Evolutionary conservation across 305 asterid genomes (phyloP), one percentile per base, ranked within the genome.

Genomic region (Solanum aculeatissimum): DNA sequence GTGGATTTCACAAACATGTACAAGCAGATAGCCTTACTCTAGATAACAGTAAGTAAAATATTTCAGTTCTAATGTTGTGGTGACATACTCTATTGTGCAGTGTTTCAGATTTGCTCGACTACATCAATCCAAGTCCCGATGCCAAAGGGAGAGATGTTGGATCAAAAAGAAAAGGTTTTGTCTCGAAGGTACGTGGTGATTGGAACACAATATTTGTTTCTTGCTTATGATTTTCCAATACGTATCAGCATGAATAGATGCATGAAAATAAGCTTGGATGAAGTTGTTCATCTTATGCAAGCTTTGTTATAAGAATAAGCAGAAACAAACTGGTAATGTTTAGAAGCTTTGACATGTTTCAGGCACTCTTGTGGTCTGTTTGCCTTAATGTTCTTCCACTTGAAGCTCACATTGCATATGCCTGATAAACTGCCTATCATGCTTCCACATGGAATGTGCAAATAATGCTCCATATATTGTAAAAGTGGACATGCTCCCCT

Each of bases 41-140:
- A 78, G 82, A 53, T 54, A 51, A 27, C 82, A 51, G 19, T 53
- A 18, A 53, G 47, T 2, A 78, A 78, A 78, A 10, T 53, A 29
- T 32, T 51, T 78, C 65, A 78, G 19, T 54, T 53, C 29, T 18
- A 78, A 78, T 49, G 63, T 49, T 53, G 82, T 78, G 82, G 49
- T 78, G 47, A 53, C 27, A 32, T 53, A 18, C 66, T 53, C 27
- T 29, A 18, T 53, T 53, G 62, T 1, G 38, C 82, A 78, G 82
- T 78, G 82, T 78, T 47, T 95, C 99, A 43, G 99, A 95, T 94
- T 91, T 97, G 92, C 98, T 95, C 18, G 99, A 97, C 93, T 97
- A 93, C 93, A 95, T 97, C 69, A 94, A 91, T 88, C 99, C 98
- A 77, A 93, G 89, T 89, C 93, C 92, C 15, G 97, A 93, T 92